A percentile compares a stretch with the other conserved stretches of the same genome.
These are phyloP conservation scores for Pichia terricola DNA, from an alignment of 1,139 yeast species.

Conservation along the genomic window DNA sequence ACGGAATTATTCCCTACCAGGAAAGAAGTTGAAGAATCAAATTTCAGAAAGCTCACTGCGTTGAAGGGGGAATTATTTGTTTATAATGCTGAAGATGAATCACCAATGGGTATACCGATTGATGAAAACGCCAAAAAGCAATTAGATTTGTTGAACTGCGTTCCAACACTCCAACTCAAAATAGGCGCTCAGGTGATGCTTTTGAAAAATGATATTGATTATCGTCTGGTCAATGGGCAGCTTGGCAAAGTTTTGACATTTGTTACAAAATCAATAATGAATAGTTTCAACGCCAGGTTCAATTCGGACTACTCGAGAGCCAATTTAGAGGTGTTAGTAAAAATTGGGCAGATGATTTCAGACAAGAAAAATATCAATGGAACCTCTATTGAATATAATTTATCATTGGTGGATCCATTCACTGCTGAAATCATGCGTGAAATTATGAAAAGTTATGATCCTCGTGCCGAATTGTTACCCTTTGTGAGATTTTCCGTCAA, in stretches of 20 bases:
- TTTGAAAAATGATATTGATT: conserved; percentile 61
- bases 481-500: conserved; percentile 44
- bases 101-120: conserved; percentile 14
- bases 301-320: conserved; percentile 1
- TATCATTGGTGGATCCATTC: conserved; percentile 25
- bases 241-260: conserved; percentile 77
- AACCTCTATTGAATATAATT: conserved; percentile 17
- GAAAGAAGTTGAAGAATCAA: conserved; percentile 65
- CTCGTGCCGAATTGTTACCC: conserved; percentile 28
- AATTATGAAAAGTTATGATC: conserved; percentile 8
- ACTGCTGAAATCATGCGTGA: conserved; percentile 31
- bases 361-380: conserved; percentile 1
- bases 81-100: conserved; percentile 43
- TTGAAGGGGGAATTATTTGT: conserved; percentile 31
- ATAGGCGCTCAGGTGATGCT: conserved; percentile 93
- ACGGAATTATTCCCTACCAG: conserved; percentile 74
- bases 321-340: conserved; percentile 3
- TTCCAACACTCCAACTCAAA: conserved; percentile 50
- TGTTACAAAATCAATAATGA: conserved; percentile 14
- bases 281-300: conserved; percentile 9
- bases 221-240: conserved; percentile 82
- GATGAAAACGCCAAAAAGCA: conserved; percentile 10
- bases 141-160: conserved; percentile 57
- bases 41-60: conserved; percentile 40
- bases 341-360: conserved; percentile 3